A percentile compares a stretch with the other conserved stretches of the same genome.
Conservation (phyloP, 768 basidiomycete genomes). For the Exidia glandulosa region DNA sequence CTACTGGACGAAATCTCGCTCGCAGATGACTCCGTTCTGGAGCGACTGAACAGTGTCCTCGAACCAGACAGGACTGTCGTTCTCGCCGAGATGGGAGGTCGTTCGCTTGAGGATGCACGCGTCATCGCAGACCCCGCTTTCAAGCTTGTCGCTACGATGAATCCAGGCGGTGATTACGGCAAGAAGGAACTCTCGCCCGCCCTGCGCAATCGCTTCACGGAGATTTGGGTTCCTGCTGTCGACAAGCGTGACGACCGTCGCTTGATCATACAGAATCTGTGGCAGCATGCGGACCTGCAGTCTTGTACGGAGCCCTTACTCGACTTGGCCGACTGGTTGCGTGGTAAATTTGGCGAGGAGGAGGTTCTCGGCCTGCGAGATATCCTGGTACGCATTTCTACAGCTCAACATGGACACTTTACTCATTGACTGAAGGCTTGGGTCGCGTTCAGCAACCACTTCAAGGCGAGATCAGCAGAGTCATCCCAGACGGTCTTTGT, state of each 20-base stretch:
- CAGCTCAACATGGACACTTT: neutral
- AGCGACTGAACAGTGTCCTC: conserved; percentile 93
- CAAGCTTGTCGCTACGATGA: conserved; percentile 96
- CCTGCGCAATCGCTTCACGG: conserved; percentile 92
- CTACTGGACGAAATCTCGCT: conserved; percentile 94
- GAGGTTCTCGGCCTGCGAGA: conserved; percentile 74
- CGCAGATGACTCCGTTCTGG: conserved; percentile 95
- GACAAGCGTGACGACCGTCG: conserved; percentile 61
- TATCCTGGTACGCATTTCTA: conserved; percentile 51
- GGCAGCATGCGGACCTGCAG: conserved; percentile 45
- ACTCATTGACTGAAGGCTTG: conserved; percentile 56
- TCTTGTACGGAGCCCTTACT: conserved; percentile 52
- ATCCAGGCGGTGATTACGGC: conserved; percentile 97
- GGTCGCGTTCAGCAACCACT: conserved; percentile 76
- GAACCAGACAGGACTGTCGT: conserved; percentile 83
- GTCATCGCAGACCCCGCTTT: conserved; percentile 60
- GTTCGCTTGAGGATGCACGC: conserved; percentile 51
- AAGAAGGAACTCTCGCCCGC: conserved; percentile 98
- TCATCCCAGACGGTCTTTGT: conserved; percentile 54
- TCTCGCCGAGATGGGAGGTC: conserved; percentile 85
- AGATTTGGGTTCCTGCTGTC: conserved; percentile 94
- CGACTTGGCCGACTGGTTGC: conserved; percentile 77
- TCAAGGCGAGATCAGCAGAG: conserved; percentile 26
- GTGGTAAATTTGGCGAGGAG: conserved; percentile 43
- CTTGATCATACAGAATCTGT: conserved; percentile 63